Percentiles rank a stretch among this genome's conserved stretches.
Conservation (phyloP, 2,329 filamentous ascomycete species). For the Fusarium hainanense region DNA sequence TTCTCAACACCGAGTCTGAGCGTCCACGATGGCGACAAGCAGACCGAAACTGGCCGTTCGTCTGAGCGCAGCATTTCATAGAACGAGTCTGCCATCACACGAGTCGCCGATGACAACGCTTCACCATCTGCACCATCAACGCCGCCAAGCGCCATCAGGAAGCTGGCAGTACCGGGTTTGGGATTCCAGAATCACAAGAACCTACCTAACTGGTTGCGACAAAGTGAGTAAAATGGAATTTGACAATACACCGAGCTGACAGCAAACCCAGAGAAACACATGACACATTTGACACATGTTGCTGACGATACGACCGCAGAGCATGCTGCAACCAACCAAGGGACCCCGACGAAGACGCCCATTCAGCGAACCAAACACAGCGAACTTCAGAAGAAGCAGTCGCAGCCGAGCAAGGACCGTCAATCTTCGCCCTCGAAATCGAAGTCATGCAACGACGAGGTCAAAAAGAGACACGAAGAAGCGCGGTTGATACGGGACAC, state of each 20-base stretch:
- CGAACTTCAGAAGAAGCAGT: not conserved
- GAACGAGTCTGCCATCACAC: conserved; percentile 4
- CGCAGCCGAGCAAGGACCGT: no score
- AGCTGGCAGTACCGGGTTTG: conserved; percentile 2
- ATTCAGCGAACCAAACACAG: not conserved
- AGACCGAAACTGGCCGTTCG: conserved; percentile 19
- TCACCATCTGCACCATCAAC: not conserved
- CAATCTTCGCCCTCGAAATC: not conserved
- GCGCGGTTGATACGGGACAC: not conserved
- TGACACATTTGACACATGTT: conserved; percentile 10
- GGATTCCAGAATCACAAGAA: conserved; percentile 2
- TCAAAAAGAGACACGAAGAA: conserved; percentile 12
- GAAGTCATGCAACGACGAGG: not conserved
- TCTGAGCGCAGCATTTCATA: conserved; percentile 14
- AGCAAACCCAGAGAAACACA: conserved; percentile 11
- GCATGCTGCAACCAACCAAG: conserved; percentile 11
- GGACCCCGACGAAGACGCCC: conserved; percentile 21
- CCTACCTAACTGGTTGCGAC: conserved; percentile 24
- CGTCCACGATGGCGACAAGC: conserved; percentile 28
- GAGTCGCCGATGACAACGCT: not conserved
- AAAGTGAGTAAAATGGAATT: conserved; percentile 22
- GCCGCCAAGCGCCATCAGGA: not conserved
- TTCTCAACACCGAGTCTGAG: conserved; percentile 30
- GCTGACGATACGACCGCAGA: not conserved
- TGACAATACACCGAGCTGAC: conserved; percentile 14